Evolutionary conservation across 257 asterid genomes (phyloP).

Genomic region (Plantago ovata): DNA sequence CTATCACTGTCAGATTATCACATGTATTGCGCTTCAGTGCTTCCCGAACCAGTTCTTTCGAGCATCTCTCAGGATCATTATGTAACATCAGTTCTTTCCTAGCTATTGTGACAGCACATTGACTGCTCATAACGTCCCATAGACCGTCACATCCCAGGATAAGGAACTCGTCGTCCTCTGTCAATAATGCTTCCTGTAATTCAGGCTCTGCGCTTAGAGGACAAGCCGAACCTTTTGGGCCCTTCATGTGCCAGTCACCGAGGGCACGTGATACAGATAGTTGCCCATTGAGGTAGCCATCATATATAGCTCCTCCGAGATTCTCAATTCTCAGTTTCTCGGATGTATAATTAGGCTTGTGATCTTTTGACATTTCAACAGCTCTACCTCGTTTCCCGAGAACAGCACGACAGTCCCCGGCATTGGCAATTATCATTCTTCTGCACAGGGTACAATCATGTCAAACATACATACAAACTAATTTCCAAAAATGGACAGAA

Average conservation of each 20-base stretch:
- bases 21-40: constrained; percentile 81
- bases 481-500: too few species aligned
- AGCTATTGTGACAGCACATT: constrained; percentile 78
- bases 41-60: constrained; percentile 76
- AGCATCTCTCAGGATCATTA: constrained; percentile 84
- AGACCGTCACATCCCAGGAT: constrained; percentile 91
- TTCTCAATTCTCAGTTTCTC: constrained; percentile 71
- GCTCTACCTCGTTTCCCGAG: constrained; percentile 87
- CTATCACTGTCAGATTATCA: constrained; percentile 73
- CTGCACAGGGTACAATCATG: constrained; percentile 35
- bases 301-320: constrained; percentile 83
- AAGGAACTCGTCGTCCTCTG: constrained; percentile 86
- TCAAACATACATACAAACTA: neutral
- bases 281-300: constrained; percentile 88
- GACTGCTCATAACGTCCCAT: constrained; percentile 98
- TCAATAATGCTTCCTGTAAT: constrained; percentile 55
- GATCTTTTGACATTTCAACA: constrained; percentile 78
- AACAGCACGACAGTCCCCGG: constrained; percentile 95
- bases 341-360: constrained; percentile 65
- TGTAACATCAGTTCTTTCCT: constrained; percentile 86
- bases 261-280: constrained; percentile 86
- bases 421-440: constrained; percentile 78
- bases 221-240: constrained; percentile 63
- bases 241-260: constrained; percentile 99
- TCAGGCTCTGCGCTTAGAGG: constrained; percentile 91